Evolutionary conservation across 805 yeast species (phyloP).

Genomic region (Monosporozyma aerobia): DNA sequence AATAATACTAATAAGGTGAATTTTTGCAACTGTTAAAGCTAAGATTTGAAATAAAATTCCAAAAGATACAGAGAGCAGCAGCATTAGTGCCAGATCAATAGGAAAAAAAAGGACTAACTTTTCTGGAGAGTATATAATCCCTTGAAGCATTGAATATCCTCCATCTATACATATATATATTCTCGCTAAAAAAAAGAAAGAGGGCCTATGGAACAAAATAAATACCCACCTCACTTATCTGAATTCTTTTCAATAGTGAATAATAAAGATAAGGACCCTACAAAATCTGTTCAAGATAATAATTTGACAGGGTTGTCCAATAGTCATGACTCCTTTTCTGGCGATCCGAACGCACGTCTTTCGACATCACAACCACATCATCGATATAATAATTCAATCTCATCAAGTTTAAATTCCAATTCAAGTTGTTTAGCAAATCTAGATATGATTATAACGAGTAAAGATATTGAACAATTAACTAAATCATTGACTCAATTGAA

Average conservation of each 20-base stretch:
- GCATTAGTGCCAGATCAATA: too few relatives aligned
- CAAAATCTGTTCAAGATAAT: background rate
- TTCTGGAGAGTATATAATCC: too few relatives aligned
- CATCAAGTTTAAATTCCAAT: slow-evolving; percentile 20
- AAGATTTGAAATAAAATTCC: too few relatives aligned
- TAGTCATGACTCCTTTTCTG: background rate
- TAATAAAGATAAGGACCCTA: slow-evolving; percentile 9
- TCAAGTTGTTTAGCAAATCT: slow-evolving; percentile 42
- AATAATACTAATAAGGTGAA: too few relatives aligned
- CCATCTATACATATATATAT: too few relatives aligned
- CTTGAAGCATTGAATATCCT: background rate
- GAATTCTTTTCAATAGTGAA: slow-evolving; percentile 51
- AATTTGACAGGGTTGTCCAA: background rate
- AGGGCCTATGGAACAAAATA: background rate
- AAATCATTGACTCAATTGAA: slow-evolving; percentile 39
- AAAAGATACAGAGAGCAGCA: too few relatives aligned
- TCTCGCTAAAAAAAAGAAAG: background rate
- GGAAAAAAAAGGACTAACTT: too few relatives aligned
- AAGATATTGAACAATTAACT: slow-evolving; percentile 36
- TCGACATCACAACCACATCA: background rate
- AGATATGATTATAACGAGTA: slow-evolving; percentile 50
- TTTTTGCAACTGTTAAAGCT: too few relatives aligned
- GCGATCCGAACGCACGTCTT: background rate
- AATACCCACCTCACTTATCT: slow-evolving; percentile 39
- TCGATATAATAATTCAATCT: background rate